Evolutionary conservation across 2,329 filamentous ascomycete genomes (phyloP), one percentile per base, ranked within the genome.

Genomic region (Aspergillus neoniger): DNA sequence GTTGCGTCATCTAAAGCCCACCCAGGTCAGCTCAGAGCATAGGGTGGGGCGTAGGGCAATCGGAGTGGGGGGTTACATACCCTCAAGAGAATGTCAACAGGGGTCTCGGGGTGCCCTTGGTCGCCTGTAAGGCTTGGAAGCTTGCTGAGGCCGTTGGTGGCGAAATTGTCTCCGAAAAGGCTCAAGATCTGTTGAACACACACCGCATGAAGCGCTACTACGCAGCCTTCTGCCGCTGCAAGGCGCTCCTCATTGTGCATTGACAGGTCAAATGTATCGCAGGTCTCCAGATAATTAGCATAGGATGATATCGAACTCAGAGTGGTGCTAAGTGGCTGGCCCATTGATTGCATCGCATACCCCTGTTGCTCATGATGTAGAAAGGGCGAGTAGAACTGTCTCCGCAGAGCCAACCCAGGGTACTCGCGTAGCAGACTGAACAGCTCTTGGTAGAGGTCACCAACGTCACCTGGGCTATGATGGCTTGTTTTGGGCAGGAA

Each of bases 121-220:
- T 41, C 15, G 57, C 55, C n/a, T 53, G 28, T 7, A 51, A 23
- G 7, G 17, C 6, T 10, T 28, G 48, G 2, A 2, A 43, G 55
- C 28, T n/a, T 50, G 32, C 43, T 54, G 7, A 52, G 30, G 15
- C 47, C 28, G 4, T 57, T 58, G 2, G 60, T 49, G 1, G 54
- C 15, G 41, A 60, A 60, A 5, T 50, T 58, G 5, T 62, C 57
- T 10, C 63, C 63, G 39, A 66, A 59, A n/a, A 66, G 25, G 1
- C 63, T 63, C 15, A 63, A 36, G 10, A 63, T 61, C 49, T 66
- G 64, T 39, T 66, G 62, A 8, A 65, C 48, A 15, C 64, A 66
- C 9, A 66, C 57, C 5, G 63, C 63, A 48, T 66, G 64, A 6
- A 66, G 49, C 1, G 64, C 60, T 0, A 61, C 63, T 4, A 66